Conservation (phyloP, 2,329 filamentous ascomycete genomes). For the Diplodia scrobiculata region DNA sequence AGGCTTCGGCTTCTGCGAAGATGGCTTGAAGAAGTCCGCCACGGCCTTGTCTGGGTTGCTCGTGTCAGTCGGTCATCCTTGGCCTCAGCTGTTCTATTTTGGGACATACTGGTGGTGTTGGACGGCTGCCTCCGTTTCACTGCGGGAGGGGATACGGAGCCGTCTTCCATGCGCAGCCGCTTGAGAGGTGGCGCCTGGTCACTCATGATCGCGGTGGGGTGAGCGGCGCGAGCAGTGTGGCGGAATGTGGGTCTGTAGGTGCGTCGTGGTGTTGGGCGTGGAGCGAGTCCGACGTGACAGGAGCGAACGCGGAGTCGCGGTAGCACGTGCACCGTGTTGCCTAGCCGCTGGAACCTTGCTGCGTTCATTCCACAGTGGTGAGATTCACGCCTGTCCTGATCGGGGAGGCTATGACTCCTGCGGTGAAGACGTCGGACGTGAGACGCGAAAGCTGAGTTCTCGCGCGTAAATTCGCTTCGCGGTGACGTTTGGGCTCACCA, state of each 20-base stretch:
- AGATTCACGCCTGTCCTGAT: background rate
- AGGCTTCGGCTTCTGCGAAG: conserved; percentile 84
- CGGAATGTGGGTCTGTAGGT: background rate
- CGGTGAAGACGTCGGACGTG: background rate
- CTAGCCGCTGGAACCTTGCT: background rate
- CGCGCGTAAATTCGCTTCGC: background rate
- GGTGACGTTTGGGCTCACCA: background rate
- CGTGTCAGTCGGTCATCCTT: conserved; percentile 15
- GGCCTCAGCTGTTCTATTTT: conserved; percentile 3
- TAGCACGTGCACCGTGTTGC: conserved; percentile 38
- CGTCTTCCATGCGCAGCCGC: conserved; percentile 44
- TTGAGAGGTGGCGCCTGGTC: conserved; percentile 35
- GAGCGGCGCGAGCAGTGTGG: background rate
- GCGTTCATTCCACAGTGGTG: background rate
- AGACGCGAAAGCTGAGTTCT: background rate
- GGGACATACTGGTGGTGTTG: conserved; percentile 55
- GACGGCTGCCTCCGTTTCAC: conserved; percentile 58
- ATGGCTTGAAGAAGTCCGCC: conserved; percentile 83
- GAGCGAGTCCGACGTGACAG: conserved; percentile 12
- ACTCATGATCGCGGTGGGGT: conserved; percentile 13
- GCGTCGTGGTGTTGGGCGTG: background rate
- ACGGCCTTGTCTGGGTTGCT: conserved; percentile 63
- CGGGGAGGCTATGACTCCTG: background rate
- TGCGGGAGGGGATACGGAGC: conserved; percentile 60
- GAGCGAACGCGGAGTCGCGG: conserved; percentile 37